Conservation (phyloP, 805 yeast genomes). For the Wickerhamiella spandovensis region DNA sequence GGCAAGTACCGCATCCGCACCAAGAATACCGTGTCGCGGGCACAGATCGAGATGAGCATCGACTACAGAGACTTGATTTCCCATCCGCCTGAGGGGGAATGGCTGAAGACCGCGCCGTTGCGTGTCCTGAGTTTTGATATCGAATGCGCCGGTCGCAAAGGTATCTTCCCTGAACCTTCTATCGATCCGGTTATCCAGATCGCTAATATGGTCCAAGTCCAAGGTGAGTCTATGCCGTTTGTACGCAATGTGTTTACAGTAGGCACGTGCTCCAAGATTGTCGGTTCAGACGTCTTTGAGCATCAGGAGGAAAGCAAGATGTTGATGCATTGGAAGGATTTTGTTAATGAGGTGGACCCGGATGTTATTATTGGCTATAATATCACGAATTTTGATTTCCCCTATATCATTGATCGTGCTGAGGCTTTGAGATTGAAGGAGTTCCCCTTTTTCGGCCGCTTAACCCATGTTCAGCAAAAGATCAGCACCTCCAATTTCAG, state of each 20-base stretch:
- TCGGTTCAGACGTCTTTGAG: slow-evolving; percentile 80
- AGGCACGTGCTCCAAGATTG: slow-evolving; percentile 79
- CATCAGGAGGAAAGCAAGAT: slow-evolving; percentile 65
- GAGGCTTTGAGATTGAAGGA: slow-evolving; percentile 44
- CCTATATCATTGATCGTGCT: slow-evolving; percentile 83
- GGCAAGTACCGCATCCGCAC: slow-evolving; percentile 37
- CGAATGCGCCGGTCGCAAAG: slow-evolving; percentile 96
- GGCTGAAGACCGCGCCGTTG: slow-evolving; percentile 85
- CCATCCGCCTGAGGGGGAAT: slow-evolving; percentile 85
- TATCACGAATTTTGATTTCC: slow-evolving; percentile 87
- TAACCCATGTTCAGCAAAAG: slow-evolving; percentile 55
- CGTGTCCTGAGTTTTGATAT: slow-evolving; percentile 91
- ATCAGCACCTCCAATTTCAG: slow-evolving; percentile 72
- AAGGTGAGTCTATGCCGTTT: slow-evolving; percentile 79
- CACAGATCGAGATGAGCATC: slow-evolving; percentile 74
- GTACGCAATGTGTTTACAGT: slow-evolving; percentile 91
- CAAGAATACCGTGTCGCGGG: slow-evolving; percentile 39
- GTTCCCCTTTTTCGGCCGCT: slow-evolving; percentile 82
- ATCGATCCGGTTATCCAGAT: slow-evolving; percentile 92
- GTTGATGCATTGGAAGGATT: slow-evolving; percentile 77
- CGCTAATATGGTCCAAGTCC: slow-evolving; percentile 80
- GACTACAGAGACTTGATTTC: slow-evolving; percentile 56
- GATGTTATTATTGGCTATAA: slow-evolving; percentile 96
- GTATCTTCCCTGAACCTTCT: slow-evolving; percentile 90
- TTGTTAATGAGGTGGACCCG: slow-evolving; percentile 74